Base-by-base conservation (phyloP, 2,329 filamentous ascomycete species). In the Cordyceps cicadae region DNA sequence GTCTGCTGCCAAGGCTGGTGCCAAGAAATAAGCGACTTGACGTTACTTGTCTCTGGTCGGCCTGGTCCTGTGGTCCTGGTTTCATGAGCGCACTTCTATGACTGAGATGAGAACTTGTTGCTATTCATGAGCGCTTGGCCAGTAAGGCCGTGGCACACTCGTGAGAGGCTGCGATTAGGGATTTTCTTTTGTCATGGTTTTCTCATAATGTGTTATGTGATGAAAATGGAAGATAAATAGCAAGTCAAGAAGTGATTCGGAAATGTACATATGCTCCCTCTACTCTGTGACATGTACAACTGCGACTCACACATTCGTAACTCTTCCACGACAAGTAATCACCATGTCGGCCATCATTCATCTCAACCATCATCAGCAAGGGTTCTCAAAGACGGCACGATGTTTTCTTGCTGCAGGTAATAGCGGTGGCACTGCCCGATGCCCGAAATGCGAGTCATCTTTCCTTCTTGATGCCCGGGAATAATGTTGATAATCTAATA, bases 1-100 rank as follows among this genome's bases (percentile, higher is more conserved):
- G 82, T 85, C 83, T 71, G 86, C 87, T 76, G 85, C 85, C 77
- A 89, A 89, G 85, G 84, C 85, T 74, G 74, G 76, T 37, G 46
- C 45, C 76, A 88, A 88, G 86, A 89, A 89, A 81, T 89, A 89
- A 87, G 68, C 71, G 67, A 64, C 63, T 62, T 60, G 11, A 41
- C 60, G 52, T 64, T 63, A 63, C 62, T 60, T 54, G 41, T 54
- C 60, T 68, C 63, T 64, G 59, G 63, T 64, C 65, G 67, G 65
- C 66, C 51, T 15, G 48, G 59, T 9, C 17, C 5, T 51, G 53
- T 24, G 45, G 37, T 51, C 49, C 62, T 67, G 65, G 65, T 66
- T 50, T 71, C 64, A 72, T 74, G 71, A 71, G 70, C 70, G 75
- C 73, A 73, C 72, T 77, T 77, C 74, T 74, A 77, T 70, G 76